Base-by-base conservation (phyloP, 192 early-diverging fungal species). In the Backusella circina region DNA sequence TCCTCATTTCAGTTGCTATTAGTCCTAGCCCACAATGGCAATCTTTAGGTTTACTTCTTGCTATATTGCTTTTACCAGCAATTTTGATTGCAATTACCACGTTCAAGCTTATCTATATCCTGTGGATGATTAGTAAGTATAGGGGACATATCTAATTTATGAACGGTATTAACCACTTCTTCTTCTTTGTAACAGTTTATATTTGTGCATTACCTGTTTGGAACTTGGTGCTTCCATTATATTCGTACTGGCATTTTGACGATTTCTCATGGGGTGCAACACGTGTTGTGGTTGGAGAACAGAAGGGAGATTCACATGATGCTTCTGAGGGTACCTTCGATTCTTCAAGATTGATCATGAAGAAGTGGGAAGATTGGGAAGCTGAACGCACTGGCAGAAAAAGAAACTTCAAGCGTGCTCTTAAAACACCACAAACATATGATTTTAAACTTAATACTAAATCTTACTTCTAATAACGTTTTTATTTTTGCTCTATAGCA, bases 231-330 rank as follows among this genome's bases (percentile, higher is more conserved):
- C 88, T 99, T 31, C 97, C 97, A 10, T 41, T 92, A 0, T 99
- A 99, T 76, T 90, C 95, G 6, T 97, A 93, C 84, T 97, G 95
- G 95, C 93, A 96, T 81, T 96, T 96, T 84, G 94, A 95, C 79
- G 95, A 97, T 77, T 97, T 97, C 71, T 90, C 89, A 47, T 96
- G 94, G 93, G 94, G 93, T 18, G 88, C 90, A 36, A 94, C 93
- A 10, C 89, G 93, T 39, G 90, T 89, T 67, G 90, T 94, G 7
- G 86, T 84, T 37, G 92, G 92, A 70, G 91, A 92, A 72, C 86
- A 83, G 72, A 90, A 89, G 47, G 88, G 86, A 30, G 87, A 88
- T 41, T 89, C 86, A 75, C 95, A 98, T 67, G 89, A 90, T 32
- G 82, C 84, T 64, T 79, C 78, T 9, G 92, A 89, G 9, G 94